Evolutionary conservation across 805 yeast species (phyloP).

Genomic region (Kuraishia piskuri): DNA sequence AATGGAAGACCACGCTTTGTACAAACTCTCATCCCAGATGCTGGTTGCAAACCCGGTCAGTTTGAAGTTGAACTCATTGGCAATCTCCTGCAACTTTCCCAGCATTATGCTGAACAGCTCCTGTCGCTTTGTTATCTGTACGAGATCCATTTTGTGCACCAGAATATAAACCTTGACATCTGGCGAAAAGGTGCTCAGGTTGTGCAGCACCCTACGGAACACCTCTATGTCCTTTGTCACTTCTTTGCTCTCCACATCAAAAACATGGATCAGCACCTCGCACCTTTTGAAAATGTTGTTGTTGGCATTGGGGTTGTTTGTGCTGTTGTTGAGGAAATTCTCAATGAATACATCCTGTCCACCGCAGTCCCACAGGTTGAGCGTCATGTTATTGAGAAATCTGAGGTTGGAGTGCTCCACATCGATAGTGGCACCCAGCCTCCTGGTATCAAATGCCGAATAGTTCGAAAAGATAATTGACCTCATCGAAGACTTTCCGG

Average conservation of each 20-base stretch:
- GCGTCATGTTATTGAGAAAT: conserved; percentile 89
- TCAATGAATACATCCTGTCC: conserved; percentile 97
- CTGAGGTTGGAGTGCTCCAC: conserved; percentile 96
- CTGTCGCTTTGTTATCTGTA: conserved; percentile 76
- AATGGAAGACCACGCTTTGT: conserved; percentile 95
- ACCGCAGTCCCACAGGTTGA: conserved; percentile 97
- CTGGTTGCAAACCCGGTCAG: conserved; percentile 88
- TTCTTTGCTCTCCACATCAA: conserved; percentile 90
- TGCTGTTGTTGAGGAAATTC: conserved; percentile 44
- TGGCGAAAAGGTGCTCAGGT: conserved; percentile 78
- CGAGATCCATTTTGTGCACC: conserved; percentile 93
- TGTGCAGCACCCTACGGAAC: conserved; percentile 74
- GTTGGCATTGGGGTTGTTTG: conserved; percentile 52
- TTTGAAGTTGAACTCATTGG: conserved; percentile 55
- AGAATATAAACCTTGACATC: conserved; percentile 86
- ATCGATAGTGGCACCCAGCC: conserved; percentile 95
- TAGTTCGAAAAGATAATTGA: conserved; percentile 93
- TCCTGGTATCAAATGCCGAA: conserved; percentile 91
- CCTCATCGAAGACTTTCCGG: conserved; percentile 97
- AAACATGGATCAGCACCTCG: conserved; percentile 91
- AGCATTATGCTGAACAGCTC: conserved; percentile 81
- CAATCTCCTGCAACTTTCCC: conserved; percentile 68
- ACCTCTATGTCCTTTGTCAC: conserved; percentile 91
- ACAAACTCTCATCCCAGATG: conserved; percentile 93
- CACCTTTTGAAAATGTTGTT: conserved; percentile 94